Conservation (phyloP, 257 asterid species). For the Datura wrightii region DNA sequence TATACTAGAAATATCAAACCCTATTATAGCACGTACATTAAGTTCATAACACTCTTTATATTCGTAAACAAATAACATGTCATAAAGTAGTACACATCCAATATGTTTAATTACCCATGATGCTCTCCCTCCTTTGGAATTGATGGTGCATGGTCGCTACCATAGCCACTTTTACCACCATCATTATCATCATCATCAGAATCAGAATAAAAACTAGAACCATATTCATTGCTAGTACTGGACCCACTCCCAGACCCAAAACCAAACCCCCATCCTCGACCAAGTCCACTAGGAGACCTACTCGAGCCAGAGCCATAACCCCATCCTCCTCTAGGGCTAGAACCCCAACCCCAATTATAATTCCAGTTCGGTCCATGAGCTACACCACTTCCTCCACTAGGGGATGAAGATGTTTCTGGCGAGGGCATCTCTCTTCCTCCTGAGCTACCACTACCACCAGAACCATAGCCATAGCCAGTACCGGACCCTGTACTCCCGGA, state of each 20-base stretch:
- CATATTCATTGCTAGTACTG: conserved; percentile 29
- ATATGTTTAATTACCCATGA: neutral
- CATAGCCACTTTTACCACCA: conserved; percentile 8
- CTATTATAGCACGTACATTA: neutral
- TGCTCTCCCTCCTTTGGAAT: neutral
- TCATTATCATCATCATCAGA: neutral
- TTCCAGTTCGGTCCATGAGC: conserved; percentile 47
- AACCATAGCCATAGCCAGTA: conserved; percentile 39
- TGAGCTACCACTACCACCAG: conserved; percentile 18
- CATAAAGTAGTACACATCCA: neutral
- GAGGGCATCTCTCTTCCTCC: conserved; percentile 25
- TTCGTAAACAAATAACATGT: neutral
- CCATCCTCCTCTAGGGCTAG: conserved; percentile 50
- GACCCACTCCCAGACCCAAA: conserved; percentile 46
- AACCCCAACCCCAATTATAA: conserved; percentile 55
- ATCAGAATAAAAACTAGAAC: conserved; percentile 37
- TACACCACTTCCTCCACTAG: conserved; percentile 37
- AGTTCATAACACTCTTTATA: neutral
- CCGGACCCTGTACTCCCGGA: conserved; percentile 37
- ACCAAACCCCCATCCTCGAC: conserved; percentile 42
- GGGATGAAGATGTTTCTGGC: conserved; percentile 14
- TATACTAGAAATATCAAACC: neutral
- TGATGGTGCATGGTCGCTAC: neutral
- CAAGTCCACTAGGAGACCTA: conserved; percentile 44
- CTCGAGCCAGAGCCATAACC: conserved; percentile 52